Evolutionary conservation across 805 yeast species (phyloP), one percentile per base, ranked within the genome.

Genomic region (Candida ortonii): DNA sequence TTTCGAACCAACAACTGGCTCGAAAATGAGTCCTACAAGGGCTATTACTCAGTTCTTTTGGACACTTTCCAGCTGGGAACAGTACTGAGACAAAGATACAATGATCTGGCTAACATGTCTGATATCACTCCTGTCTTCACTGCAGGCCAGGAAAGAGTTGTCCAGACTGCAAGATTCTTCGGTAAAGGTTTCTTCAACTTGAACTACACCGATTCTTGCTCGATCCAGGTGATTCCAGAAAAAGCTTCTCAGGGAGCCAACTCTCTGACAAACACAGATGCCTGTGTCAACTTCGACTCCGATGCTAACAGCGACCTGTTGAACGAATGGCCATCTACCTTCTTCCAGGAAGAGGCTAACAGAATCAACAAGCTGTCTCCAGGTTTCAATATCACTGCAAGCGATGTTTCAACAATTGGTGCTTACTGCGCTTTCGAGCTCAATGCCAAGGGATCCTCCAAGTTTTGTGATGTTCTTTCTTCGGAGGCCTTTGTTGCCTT

Each of bases 371-470:
- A 56, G 34, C 62, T 67, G 32, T 71, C 81, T 36, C 71, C 73
- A 6, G 79, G 76, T 3, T 59, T 62, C 40, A 65, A 74, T 46
- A 46, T 82, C 34, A 68, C 79, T 4, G 52, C 64, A 2, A 47
- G 50, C 23, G 88, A 84, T 49, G 69, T 76, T 18, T 57, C 52
- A 29, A 58, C 56, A 15, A 49, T 82, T 47, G 78, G 80, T 52
- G 63, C 67, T 11, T 68, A 77, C 59, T 81, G 89, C 61, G 87
- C 82, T 5, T 84, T 67, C 50, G 93, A 84, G 56, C 59, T 80
- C 20, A 82, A 81, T 34, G 84, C 77, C 9, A 69, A 67, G 38
- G 89, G 89, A 8, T 55, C 56, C 30, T 80, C 89, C 5, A 68
- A 69, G 22, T 73, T 80, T 46, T 81, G 89, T 57, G 70, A 68